Evolutionary conservation across 2,329 filamentous ascomycete genomes (phyloP), one percentile per base, ranked within the genome.

Genomic region (Trichoderma sp.): DNA sequence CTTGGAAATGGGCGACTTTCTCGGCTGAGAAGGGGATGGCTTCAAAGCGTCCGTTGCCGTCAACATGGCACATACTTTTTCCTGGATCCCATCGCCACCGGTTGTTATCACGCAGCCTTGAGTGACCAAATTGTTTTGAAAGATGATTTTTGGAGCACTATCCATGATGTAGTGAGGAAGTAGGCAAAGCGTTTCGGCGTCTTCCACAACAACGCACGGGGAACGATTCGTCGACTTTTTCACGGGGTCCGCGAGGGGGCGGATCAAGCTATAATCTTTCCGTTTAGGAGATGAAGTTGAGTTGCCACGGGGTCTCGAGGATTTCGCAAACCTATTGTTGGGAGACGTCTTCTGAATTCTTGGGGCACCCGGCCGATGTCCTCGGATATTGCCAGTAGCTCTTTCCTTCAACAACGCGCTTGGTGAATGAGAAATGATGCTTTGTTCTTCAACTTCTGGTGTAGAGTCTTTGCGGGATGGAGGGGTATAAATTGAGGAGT

Each of bases 1-100:
- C 54, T 75, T 76, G 17, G 74, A 72, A 29, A 67, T 53, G 4
- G 70, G 63, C 4, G 63, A 71, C 25, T 66, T 61, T 29, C 58
- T 42, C 5, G 63, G 56, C 3, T 67, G 69, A 7, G 70, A 64
- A n/a, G 70, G 65, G 4, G 68, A 70, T 29, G 78, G 75, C 66
- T 80, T 81, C 6, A 80, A 70, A 13, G 74, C 72, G 37, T 78
- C 68, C 2, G 74, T 78, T 6, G 78, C 77, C 12, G 78, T 76
- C 27, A 81, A 70, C 78, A 81, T 81, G 13, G 75, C 75, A 5
- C 66, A 64, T 12, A 79, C 70, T 67, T 81, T 80, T n/a, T 75
- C 67, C 29, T 75, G 74, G 34, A 80, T 74, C 29, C 76, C 72
- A 4, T 75, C 72, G 15, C 74, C 67, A 22, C 68, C 69, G 10